Base-by-base conservation (phyloP, 1,284 basidiomycete genomes). In the Irpex sp. region DNA sequence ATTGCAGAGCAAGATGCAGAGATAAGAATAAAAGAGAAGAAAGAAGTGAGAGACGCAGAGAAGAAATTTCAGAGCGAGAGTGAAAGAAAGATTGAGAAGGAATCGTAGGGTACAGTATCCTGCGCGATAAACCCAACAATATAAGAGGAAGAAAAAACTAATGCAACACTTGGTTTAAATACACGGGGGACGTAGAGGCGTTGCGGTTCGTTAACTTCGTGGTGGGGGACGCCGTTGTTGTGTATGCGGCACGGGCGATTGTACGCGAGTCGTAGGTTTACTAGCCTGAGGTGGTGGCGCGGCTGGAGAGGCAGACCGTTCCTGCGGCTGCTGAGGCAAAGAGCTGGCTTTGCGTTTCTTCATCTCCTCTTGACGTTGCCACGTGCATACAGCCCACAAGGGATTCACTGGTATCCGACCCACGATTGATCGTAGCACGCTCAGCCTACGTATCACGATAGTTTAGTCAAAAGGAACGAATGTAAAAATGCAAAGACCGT, bases 361-460 rank as follows among this genome's bases (percentile, higher is more conserved):
- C 21, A 75, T 67, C 65, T 85, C 82, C 63, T 84, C 76, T 67
- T 91, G 88, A 47, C 87, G 82, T 71, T 93, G 89, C 88, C 90
- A 92, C 38, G 95, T 77, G 40, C 96, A 75, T 76, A 96, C 93
- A 3, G 91, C 94, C 94, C 94, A 97, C 3, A 96, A 78, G 2
- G 93, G 93, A 73, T 96, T 92, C 2, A 91, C 87, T 19, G 94
- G 94, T 68, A 96, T 94, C 64, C 87, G 88, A 5, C 94, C 94
- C 62, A 96, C 85, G 21, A 96, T 80, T 0, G 91, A 88, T 57
- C 84, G 82, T 7, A 97, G 81, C 2, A 94, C 88, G 65, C 92
- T 86, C 69, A 97, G 80, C 94, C 94, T 96, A 70, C 5, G 65
- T 13, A 60, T 31, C 26, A 1, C 48, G 44, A 49, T 47, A 17